Evolutionary conservation across 2,329 filamentous ascomycete species (phyloP), one percentile per base, ranked within the genome.

Genomic region (Taxawa tesnikishii): DNA sequence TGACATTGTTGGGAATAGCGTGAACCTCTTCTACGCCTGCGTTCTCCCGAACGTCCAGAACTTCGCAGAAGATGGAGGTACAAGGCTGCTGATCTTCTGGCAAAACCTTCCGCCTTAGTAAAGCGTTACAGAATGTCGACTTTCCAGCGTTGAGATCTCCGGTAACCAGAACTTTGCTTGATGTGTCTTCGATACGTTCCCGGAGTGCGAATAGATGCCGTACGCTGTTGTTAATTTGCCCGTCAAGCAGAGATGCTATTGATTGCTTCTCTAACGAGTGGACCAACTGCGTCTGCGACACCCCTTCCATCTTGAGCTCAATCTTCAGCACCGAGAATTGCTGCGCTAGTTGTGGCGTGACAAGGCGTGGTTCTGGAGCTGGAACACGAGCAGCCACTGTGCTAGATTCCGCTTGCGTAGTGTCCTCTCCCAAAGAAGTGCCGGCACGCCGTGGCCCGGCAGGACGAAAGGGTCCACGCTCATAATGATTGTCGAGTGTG

Each of bases 21-120:
- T 98, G 90, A 1, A 96, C 90, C 55, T 98, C 90, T 55, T 98
- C 90, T 2, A 94, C 55, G 2, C 84, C 83, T 17, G 75, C 78
- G 49, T 98, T 98, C 53, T 94, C 85, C 42, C 83, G 75, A 4
- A 83, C 81, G 56, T 98, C 87, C 36, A 98, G 59, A 3, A 98
- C 90, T 54, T 98, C 90, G 54, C 90, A 98, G 60, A 98, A 98
- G 36, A 98, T 94, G 57, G 84, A 90, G 2, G 90, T 98, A 58
- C 90, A 98, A 2, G 90, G 90, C 52, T 96, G 90, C 55, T 98
- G 88, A 47, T 98, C 90, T 58, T 96, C 90, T 1, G 90, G 90
- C 4, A 98, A 61, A 16, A 98, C 73, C 58, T 96, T 96, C 40
- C 87, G 75, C 38, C 90, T 79, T 25, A 98, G 61, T 2, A 98